phyloP scores from a whole-genome alignment of 2,329 filamentous ascomycete genomes.

The Septoria petroselini region DNA sequence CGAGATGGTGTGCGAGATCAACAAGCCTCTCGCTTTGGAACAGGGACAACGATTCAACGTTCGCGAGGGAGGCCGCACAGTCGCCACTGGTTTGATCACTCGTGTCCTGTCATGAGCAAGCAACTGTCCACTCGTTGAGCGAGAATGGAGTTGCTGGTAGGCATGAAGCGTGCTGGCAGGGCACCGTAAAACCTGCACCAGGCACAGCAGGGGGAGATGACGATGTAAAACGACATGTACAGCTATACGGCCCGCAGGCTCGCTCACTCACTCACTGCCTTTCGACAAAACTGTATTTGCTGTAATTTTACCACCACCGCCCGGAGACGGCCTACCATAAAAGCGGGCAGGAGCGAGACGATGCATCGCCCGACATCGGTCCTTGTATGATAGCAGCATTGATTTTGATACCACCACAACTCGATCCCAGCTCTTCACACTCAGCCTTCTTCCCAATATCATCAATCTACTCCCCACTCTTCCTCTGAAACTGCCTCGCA shows the following conservation, averaged over 20 bases:
- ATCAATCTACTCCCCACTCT: conserved; percentile 3
- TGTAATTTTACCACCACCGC: conserved; percentile 16
- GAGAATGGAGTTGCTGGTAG: background rate
- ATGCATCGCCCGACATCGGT: conserved; percentile 23
- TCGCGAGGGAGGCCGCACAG: conserved; percentile 80
- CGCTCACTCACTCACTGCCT: too few relatives aligned
- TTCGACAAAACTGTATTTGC: conserved; percentile 25
- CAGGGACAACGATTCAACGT: conserved; percentile 95
- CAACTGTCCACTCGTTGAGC: background rate
- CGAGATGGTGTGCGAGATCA: conserved; percentile 88
- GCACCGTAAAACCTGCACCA: background rate
- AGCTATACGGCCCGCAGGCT: conserved; percentile 11
- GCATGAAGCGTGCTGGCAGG: too few relatives aligned
- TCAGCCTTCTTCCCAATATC: too few relatives aligned
- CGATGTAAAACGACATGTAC: conserved; percentile 14
- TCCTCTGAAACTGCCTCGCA: conserved; percentile 40
- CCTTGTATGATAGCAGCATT: conserved; percentile 18
- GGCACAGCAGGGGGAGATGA: background rate
- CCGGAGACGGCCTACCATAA: conserved; percentile 9
- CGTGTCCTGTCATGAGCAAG: conserved; percentile 38
- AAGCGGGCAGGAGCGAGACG: conserved; percentile 11
- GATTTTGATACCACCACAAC: conserved; percentile 26
- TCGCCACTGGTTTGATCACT: conserved; percentile 43
- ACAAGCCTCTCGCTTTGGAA: conserved; percentile 84
- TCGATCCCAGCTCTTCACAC: conserved; percentile 22